Evolutionary conservation across 176 grass and related monocot species (phyloP), one percentile per base, ranked within the genome.

Genomic region (Oryza coarctata): DNA sequence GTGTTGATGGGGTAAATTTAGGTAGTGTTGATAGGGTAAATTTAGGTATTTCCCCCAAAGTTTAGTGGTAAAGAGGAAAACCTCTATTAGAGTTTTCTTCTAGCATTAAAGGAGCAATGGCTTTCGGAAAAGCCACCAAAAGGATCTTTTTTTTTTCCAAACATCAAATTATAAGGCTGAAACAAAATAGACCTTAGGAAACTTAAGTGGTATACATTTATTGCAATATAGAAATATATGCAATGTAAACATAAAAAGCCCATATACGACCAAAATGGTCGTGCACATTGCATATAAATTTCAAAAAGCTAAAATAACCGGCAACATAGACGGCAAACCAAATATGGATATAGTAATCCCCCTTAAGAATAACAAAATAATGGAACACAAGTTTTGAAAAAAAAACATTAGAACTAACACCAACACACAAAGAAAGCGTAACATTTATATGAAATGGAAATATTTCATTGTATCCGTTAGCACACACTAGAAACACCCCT

Each of bases 401-500:
- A 3, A 45, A 45, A 70, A 23, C 23, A 13, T 30, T n/a, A 2
- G 34, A 81, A 34, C 63, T 45, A 27, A 60, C n/a, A 70, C 39
- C 49, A 57, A 76, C 12, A 45, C 60, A 13, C 6, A 29, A 20
- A 78, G n/a, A 33, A 79, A 6, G n/a, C 38, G 76, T 81, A 29
- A 25, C 12, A 3, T 52, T 65, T 38, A 12, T 87, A 68, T 65
- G 12, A 72, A 72, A 86, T 85, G 81, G 83, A 85, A 85, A 71
- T 65, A 43, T 88, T 29, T 67, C 70, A 13, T 32, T 87, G 49
- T 77, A 65, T 41, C 68, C 86, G 31, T 81, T 77, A 5, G 40
- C 74, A 89, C 4, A 33, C 32, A 33, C 32, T 4, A 33, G 32
- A 86, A 60, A 81, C 92, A 57, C 94, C 94, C 0, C 39, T 79